Conservation (phyloP, 805 yeast genomes). For the Monosporozyma yasuniensis region DNA sequence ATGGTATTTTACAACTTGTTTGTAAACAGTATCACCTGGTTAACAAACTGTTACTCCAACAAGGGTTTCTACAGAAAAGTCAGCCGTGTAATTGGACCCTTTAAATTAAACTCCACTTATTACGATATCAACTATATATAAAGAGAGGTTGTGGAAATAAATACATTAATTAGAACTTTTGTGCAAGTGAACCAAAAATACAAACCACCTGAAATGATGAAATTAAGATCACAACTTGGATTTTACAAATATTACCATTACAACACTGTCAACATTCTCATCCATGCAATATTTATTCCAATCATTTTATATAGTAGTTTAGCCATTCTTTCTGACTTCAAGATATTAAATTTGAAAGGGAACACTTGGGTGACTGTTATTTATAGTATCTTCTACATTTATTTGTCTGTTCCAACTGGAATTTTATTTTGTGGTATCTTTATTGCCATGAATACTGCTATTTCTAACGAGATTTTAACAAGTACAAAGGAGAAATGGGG, state of each 20-base stretch:
- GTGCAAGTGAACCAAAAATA: not conserved
- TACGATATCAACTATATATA: not conserved
- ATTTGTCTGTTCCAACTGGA: slow-evolving; percentile 47
- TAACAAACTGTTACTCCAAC: too few relatives aligned
- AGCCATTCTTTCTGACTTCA: slow-evolving; percentile 8
- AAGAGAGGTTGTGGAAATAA: not conserved
- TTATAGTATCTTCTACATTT: slow-evolving; percentile 39
- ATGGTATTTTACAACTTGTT: too few relatives aligned
- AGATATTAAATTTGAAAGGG: not conserved
- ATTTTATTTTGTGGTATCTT: slow-evolving; percentile 36
- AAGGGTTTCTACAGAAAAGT: not conserved
- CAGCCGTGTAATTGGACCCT: not conserved
- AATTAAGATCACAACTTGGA: slow-evolving; percentile 37
- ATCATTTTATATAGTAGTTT: slow-evolving; percentile 49
- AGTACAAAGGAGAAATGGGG: slow-evolving; percentile 2
- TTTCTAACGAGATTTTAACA: slow-evolving; percentile 9
- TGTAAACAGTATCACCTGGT: too few relatives aligned
- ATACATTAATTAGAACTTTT: not conserved
- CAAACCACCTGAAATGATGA: slow-evolving; percentile 3
- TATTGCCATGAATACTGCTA: slow-evolving; percentile 23
- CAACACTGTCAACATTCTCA: slow-evolving; percentile 52
- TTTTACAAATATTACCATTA: slow-evolving; percentile 52
- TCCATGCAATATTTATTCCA: slow-evolving; percentile 79
- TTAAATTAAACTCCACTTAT: not conserved
- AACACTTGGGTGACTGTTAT: slow-evolving; percentile 29